phyloP scores from a whole-genome alignment of 495 filamentous ascomycete genomes.

The Xylaria cubensis region DNA sequence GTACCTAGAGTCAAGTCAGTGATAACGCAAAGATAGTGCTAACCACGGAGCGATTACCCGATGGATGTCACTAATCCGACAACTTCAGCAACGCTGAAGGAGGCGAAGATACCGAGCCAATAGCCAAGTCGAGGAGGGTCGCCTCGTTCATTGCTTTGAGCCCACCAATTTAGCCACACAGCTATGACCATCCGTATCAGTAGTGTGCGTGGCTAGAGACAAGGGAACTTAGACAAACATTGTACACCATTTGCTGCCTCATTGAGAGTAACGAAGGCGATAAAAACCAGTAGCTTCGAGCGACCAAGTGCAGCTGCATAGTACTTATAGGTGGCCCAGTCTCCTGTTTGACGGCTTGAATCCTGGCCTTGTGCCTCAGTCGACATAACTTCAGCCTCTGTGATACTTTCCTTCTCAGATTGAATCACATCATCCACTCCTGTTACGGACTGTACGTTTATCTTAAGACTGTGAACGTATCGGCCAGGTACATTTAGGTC shows the following conservation, averaged over 20 bases:
- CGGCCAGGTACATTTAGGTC: slow-evolving; percentile 35
- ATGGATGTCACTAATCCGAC: slow-evolving; percentile 25
- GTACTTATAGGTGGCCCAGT: slow-evolving; percentile 41
- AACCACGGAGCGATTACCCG: neutral
- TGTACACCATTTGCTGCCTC: slow-evolving; percentile 21
- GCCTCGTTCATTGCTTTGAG: slow-evolving; percentile 29
- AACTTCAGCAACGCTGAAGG: slow-evolving; percentile 34
- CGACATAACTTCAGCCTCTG: neutral
- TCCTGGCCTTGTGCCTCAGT: slow-evolving; percentile 12
- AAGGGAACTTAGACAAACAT: neutral
- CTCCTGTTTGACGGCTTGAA: slow-evolving; percentile 32
- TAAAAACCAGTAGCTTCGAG: slow-evolving; percentile 27
- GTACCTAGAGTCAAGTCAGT: neutral
- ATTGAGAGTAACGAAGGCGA: slow-evolving; percentile 25
- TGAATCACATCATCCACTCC: neutral
- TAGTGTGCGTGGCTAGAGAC: neutral
- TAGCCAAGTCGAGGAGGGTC: slow-evolving; percentile 27
- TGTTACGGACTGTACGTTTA: neutral
- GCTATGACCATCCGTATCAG: slow-evolving; percentile 17
- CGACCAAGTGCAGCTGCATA: slow-evolving; percentile 43
- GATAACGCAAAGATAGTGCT: neutral
- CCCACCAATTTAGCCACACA: slow-evolving; percentile 48
- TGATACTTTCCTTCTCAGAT: neutral
- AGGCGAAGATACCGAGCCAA: slow-evolving; percentile 43
- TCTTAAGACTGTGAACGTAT: slow-evolving; percentile 33